Conservation (phyloP, 2,329 filamentous ascomycete genomes). For the Fusarium sp. region DNA sequence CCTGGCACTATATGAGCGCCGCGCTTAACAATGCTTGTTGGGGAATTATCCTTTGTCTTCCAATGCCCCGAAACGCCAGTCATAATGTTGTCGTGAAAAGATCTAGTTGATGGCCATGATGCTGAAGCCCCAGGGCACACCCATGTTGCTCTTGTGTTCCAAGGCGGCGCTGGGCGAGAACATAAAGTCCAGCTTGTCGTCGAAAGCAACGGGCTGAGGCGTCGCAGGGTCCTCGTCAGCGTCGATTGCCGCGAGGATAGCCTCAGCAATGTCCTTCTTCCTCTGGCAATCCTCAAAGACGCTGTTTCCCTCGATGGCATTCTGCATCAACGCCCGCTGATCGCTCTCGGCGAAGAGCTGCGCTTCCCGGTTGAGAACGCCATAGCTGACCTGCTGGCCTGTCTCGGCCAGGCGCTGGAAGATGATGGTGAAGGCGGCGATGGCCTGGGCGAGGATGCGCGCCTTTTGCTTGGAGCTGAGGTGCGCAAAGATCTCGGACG, state of each 20-base stretch:
- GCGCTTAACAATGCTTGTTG: slow-evolving; percentile 25
- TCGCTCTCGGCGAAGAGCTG: slow-evolving; percentile 46
- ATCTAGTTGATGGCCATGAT: slow-evolving; percentile 46
- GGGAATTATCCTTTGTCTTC: slow-evolving; percentile 16
- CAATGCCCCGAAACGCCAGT: slow-evolving; percentile 36
- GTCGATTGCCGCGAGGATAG: slow-evolving; percentile 43
- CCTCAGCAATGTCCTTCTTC: slow-evolving; percentile 37
- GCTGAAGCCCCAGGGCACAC: slow-evolving; percentile 42
- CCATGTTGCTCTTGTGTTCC: slow-evolving; percentile 44
- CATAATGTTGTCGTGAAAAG: slow-evolving; percentile 33
- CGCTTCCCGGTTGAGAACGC: slow-evolving; percentile 44
- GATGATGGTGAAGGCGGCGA: slow-evolving; percentile 40
- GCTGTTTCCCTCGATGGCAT: slow-evolving; percentile 40
- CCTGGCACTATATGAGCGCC: slow-evolving; percentile 31
- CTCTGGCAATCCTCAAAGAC: slow-evolving; percentile 39
- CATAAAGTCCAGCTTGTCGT: slow-evolving; percentile 42
- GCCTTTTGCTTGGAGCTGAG: slow-evolving; percentile 40
- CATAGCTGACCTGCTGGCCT: slow-evolving; percentile 37
- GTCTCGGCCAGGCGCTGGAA: slow-evolving; percentile 43
- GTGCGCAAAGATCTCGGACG: slow-evolving; percentile 43
- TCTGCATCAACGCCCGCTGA: slow-evolving; percentile 43
- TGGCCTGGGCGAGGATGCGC: slow-evolving; percentile 44
- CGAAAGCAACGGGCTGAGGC: slow-evolving; percentile 39
- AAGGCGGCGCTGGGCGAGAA: slow-evolving; percentile 39
- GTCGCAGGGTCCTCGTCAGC: slow-evolving; percentile 41